Evolutionary conservation across 2,329 filamentous ascomycete species (phyloP).

Genomic region (Metarhizium guizhouense): DNA sequence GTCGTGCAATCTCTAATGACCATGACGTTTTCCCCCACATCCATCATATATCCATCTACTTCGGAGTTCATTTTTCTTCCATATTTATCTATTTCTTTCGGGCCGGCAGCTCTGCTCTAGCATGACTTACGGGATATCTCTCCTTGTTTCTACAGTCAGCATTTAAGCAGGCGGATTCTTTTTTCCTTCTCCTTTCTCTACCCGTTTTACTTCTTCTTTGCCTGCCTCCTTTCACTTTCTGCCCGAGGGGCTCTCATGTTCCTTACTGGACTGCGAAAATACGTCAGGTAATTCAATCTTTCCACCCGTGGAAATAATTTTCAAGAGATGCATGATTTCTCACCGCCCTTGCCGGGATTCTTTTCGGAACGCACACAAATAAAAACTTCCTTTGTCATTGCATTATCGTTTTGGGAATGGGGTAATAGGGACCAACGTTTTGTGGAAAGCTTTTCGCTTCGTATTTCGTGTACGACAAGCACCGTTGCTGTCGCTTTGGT

Average conservation of each 20-base stretch:
- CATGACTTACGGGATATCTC: constrained; percentile 2
- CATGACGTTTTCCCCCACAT: constrained; percentile 17
- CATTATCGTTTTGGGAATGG: not conserved
- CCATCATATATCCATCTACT: constrained; percentile 17
- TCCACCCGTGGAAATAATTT: not conserved
- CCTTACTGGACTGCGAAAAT: not conserved
- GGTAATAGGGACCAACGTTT: not conserved
- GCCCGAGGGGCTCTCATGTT: not conserved
- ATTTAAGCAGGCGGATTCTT: constrained; percentile 12
- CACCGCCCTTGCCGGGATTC: not conserved
- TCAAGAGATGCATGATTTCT: not conserved
- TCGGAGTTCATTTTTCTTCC: constrained; percentile 20
- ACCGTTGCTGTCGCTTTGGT: not conserved
- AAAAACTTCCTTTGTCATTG: not conserved
- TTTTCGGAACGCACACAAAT: not conserved
- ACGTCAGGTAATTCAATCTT: not conserved
- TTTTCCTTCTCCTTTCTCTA: not conserved
- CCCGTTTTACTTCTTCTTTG: not conserved
- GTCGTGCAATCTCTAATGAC: constrained; percentile 13
- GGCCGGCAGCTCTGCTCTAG: not conserved
- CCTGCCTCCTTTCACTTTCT: not conserved
- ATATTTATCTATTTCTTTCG: constrained; percentile 3
- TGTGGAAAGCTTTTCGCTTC: not conserved
- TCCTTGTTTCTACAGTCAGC: constrained; percentile 5
- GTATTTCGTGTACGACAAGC: constrained; percentile 2